These are phyloP conservation scores for Yarrowia sp. DNA, from an alignment of 805 yeast species.

Conservation along the genomic window DNA sequence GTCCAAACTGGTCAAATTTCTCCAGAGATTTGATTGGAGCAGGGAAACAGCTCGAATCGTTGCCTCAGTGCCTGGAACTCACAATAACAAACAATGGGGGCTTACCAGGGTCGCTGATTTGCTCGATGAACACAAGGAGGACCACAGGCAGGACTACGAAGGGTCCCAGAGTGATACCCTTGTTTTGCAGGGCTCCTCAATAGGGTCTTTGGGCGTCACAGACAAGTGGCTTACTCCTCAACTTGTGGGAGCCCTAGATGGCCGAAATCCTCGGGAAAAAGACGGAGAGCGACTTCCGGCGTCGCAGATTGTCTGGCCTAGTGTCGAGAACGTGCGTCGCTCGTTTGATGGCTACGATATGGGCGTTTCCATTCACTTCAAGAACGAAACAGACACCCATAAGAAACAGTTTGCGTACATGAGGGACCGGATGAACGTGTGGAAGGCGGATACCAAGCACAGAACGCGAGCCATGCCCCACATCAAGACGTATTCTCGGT, in stretches of 20 bases:
- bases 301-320: slow-evolving; percentile 55
- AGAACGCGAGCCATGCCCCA: slow-evolving; percentile 61
- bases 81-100: slow-evolving; percentile 1
- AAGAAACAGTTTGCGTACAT: slow-evolving; percentile 55
- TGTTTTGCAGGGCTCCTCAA: slow-evolving; percentile 46
- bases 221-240: slow-evolving; percentile 43
- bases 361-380: slow-evolving; percentile 61
- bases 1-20: slow-evolving; percentile 39
- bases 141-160: neutral
- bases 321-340: slow-evolving; percentile 52
- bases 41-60: slow-evolving; percentile 44
- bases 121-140: slow-evolving; percentile 19
- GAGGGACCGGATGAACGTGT: slow-evolving; percentile 54
- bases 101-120: neutral
- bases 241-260: slow-evolving; percentile 15
- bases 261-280: neutral
- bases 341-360: slow-evolving; percentile 57
- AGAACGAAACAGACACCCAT: slow-evolving; percentile 46
- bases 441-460: slow-evolving; percentile 52
- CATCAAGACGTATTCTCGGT: slow-evolving; percentile 64
- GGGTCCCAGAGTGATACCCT: slow-evolving; percentile 26
- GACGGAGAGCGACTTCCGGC: neutral
- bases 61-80: slow-evolving; percentile 49
- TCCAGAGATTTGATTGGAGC: slow-evolving; percentile 46
- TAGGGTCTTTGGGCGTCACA: slow-evolving; percentile 45